A percentile compares a stretch with the other conserved stretches of the same genome.
phyloP scores from a whole-genome alignment of 768 basidiomycete species.

The Kwoniella newhampshirensis region DNA sequence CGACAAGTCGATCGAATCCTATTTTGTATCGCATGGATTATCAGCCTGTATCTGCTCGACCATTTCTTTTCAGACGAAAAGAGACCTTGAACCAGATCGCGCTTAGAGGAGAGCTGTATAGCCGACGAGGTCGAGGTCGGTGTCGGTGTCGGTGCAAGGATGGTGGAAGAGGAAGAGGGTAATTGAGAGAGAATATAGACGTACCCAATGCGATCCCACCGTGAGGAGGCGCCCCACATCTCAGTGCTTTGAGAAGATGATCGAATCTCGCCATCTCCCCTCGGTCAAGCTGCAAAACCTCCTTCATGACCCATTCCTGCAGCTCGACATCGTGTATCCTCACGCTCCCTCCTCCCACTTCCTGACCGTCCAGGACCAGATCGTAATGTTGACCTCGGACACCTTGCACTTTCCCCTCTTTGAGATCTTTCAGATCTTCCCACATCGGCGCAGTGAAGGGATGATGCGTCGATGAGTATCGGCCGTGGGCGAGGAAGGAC shows the following conservation, averaged over 20 bases:
- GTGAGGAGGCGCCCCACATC: slow-evolving; percentile 90
- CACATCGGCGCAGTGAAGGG: slow-evolving; percentile 95
- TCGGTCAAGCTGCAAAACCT: slow-evolving; percentile 76
- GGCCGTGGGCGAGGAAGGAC: slow-evolving; percentile 74
- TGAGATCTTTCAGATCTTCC: slow-evolving; percentile 78
- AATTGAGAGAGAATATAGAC: slow-evolving; percentile 27
- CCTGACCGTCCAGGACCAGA: slow-evolving; percentile 86
- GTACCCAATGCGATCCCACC: slow-evolving; percentile 88
- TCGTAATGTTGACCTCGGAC: slow-evolving; percentile 92
- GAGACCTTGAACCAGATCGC: not conserved
- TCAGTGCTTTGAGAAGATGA: slow-evolving; percentile 81
- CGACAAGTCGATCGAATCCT: slow-evolving; percentile 92
- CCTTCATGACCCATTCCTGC: slow-evolving; percentile 76
- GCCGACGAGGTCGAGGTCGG: not conserved
- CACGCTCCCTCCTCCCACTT: slow-evolving; percentile 92
- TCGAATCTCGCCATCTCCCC: slow-evolving; percentile 72
- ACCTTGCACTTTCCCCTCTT: slow-evolving; percentile 65
- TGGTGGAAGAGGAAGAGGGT: not conserved
- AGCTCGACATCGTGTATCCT: slow-evolving; percentile 83
- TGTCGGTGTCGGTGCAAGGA: not conserved
- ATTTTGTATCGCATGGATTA: too few relatives aligned
- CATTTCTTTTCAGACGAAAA: too few relatives aligned
- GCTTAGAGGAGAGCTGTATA: not conserved
- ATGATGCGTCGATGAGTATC: slow-evolving; percentile 91
- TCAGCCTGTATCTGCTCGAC: too few relatives aligned